Base-by-base conservation (phyloP, 257 asterid species). In the Solanum stenotomum region DNA sequence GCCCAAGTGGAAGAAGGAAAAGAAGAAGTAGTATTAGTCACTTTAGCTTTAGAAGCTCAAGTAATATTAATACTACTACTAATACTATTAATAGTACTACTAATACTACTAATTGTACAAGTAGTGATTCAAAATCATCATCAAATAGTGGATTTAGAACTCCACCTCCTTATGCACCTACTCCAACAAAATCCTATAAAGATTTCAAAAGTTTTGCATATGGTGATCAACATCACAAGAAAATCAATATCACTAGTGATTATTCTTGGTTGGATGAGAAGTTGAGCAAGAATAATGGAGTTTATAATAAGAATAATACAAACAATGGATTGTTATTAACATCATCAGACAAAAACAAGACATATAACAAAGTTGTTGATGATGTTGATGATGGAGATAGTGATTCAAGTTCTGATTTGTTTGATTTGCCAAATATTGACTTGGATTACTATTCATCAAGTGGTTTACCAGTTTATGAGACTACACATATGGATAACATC, bases 391-490 rank as follows among this genome's bases (percentile, higher is more conserved):
- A 92, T 4, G 96, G 77, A 3, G 98, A 95, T 27, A 93, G 94
- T 86, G 98, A 96, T 91, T 94, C 99, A 22, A 96, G 99, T 86
- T 95, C 98, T 81, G 99, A 96, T 89, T 88, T 96, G 40, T 96
- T 96, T 65, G 99, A 96, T 85, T 89, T 96, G 31, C 98, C 96
- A 27, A 96, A 93, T 81, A 95, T 90, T 89, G 96, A 96, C 1
- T 88, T 92, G 88, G 96, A 92, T 89, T 86, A 33, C 86, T 86
- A 49, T 86, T 89, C 83, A 67, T 90, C 93, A 46, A 91, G 91
- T 87, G 94, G 92, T 9, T 88, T 93, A 42, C 94, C 95, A 2
- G 95, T 93, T 88, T 93, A 91, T 89, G 93, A 93, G 82, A 88
- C 94, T 23, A 93, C 94, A 18, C 85, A 88, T 15, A 87, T 93